Evolutionary conservation across 1,139 yeast genomes (phyloP).

Genomic region (Kodamaea sp.): DNA sequence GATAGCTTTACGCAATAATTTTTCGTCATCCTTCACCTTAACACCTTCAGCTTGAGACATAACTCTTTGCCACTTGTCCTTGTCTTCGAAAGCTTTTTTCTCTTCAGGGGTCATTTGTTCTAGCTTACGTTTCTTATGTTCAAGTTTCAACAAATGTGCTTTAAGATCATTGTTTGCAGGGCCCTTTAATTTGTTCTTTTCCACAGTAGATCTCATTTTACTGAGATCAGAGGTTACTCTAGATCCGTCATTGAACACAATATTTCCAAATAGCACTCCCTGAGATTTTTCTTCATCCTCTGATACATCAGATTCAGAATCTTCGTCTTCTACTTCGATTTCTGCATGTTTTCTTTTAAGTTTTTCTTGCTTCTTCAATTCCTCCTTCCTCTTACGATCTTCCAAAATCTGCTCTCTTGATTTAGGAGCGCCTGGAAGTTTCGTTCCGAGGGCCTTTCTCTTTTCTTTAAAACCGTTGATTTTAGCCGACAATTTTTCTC

Average conservation of each 20-base stretch:
- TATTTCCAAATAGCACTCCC: slow-evolving; percentile 72
- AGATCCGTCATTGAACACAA: slow-evolving; percentile 80
- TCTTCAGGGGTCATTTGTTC: slow-evolving; percentile 64
- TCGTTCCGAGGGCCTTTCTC: slow-evolving; percentile 91
- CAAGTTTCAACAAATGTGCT: slow-evolving; percentile 78
- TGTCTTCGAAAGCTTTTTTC: slow-evolving; percentile 60
- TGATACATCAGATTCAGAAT: slow-evolving; percentile 37
- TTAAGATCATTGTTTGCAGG: slow-evolving; percentile 83
- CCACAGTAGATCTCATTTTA: slow-evolving; percentile 52
- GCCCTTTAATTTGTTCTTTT: slow-evolving; percentile 65
- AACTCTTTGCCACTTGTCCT: slow-evolving; percentile 83
- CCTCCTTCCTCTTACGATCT: slow-evolving; percentile 49
- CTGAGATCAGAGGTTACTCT: slow-evolving; percentile 76
- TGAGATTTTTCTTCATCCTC: slow-evolving; percentile 34
- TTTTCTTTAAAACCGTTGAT: slow-evolving; percentile 71
- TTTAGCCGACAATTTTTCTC: slow-evolving; percentile 71
- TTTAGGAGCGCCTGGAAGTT: slow-evolving; percentile 75
- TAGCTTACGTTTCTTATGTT: slow-evolving; percentile 68
- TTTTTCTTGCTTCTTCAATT: slow-evolving; percentile 32
- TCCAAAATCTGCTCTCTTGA: slow-evolving; percentile 75
- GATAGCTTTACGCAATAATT: slow-evolving; percentile 78
- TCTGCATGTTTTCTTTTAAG: slow-evolving; percentile 28
- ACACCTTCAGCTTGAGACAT: slow-evolving; percentile 87
- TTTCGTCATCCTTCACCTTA: slow-evolving; percentile 88
- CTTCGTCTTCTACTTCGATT: slow-evolving; percentile 37